Conservation (phyloP, 176 grass and related monocot genomes). For the Lolium rigidum region DNA sequence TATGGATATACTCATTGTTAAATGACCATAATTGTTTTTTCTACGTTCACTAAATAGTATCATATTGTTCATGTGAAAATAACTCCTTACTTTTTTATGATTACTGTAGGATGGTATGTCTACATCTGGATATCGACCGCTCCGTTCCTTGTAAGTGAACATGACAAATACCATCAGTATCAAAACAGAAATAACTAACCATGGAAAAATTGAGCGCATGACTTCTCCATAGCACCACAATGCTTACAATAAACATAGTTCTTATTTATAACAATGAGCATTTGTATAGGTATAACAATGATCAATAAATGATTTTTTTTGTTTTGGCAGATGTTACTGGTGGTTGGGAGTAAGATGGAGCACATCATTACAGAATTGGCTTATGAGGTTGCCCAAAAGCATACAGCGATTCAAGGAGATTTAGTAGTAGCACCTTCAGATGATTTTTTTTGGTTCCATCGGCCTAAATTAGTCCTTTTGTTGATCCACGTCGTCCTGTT, state of each 20-base stretch:
- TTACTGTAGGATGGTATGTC: slow-evolving; percentile 66
- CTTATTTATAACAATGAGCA: not conserved
- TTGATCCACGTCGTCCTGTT: slow-evolving; percentile 89
- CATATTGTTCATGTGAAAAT: not conserved
- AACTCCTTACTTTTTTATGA: not conserved
- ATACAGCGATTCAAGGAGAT: slow-evolving; percentile 51
- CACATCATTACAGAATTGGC: slow-evolving; percentile 83
- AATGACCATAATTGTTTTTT: not conserved
- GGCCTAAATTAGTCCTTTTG: slow-evolving; percentile 66
- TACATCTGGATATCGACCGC: slow-evolving; percentile 74
- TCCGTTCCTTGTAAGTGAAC: slow-evolving; percentile 83
- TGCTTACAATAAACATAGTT: not conserved
- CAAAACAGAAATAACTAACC: not conserved
- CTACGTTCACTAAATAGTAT: not conserved
- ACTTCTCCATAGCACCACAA: not conserved
- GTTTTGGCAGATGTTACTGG: slow-evolving; percentile 54
- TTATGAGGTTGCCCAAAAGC: slow-evolving; percentile 72
- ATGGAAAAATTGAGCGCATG: not conserved
- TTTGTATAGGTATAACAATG: not conserved
- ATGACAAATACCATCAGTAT: not conserved
- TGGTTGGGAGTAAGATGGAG: slow-evolving; percentile 82
- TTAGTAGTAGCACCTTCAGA: slow-evolving; percentile 77
- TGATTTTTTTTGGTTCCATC: slow-evolving; percentile 75
- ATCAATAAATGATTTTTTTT: not conserved
- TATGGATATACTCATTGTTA: not conserved